Percentiles rank a stretch among this genome's conserved stretches.
phyloP scores from a whole-genome alignment of 441 rosid species.

The Syzygium syzygioides region DNA sequence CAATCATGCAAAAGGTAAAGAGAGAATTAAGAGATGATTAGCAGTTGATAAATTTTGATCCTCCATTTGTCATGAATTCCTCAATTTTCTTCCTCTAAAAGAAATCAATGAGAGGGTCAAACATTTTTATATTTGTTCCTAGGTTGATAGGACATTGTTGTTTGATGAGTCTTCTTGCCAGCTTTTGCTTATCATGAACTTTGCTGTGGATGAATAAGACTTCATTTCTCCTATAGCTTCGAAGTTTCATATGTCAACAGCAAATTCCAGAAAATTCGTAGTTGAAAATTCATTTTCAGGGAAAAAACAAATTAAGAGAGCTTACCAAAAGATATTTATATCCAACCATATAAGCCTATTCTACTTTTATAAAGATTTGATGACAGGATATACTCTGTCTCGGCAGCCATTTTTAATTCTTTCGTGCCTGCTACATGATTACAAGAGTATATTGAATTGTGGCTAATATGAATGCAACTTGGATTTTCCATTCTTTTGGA shows the following conservation, averaged over 20 bases:
- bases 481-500: not conserved
- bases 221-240: not conserved
- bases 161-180: not conserved
- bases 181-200: not conserved
- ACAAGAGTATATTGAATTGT: not conserved
- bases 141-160: not conserved
- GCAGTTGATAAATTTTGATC: not conserved
- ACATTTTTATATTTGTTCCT: not conserved
- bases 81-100: not conserved
- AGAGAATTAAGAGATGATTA: not conserved
- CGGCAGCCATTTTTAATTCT: not conserved
- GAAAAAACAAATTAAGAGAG: not conserved
- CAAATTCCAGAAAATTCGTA: not conserved
- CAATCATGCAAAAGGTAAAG: not conserved
- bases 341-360: not conserved
- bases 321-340: not conserved
- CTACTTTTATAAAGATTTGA: not conserved
- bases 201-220: not conserved
- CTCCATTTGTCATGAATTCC: not conserved
- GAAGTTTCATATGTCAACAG: not conserved
- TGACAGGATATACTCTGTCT: conserved; percentile 6
- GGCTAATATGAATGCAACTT: not conserved
- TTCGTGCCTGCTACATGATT: conserved; percentile 20
- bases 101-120: not conserved
- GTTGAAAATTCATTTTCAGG: not conserved